These are phyloP conservation scores for Halenospora varia DNA, from an alignment of 495 filamentous ascomycete genomes.

Conservation along the genomic window DNA sequence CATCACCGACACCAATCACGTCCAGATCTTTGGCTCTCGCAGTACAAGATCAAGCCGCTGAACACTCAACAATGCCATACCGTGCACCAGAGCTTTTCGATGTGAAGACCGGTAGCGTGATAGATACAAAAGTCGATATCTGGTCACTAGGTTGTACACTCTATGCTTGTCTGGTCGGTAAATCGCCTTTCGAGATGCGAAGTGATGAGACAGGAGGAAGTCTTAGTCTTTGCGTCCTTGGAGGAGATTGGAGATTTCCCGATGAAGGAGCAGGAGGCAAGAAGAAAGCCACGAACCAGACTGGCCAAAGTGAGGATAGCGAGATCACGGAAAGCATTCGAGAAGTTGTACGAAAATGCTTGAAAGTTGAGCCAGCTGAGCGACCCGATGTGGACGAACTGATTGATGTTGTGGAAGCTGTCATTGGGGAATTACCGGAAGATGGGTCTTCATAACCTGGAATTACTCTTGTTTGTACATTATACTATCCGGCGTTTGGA, in stretches of 20 bases:
- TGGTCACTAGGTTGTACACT: slow-evolving; percentile 96
- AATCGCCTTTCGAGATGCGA: slow-evolving; percentile 93
- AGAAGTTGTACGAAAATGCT: slow-evolving; percentile 80
- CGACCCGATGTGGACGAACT: slow-evolving; percentile 87
- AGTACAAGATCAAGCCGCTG: slow-evolving; percentile 89
- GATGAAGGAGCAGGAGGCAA: slow-evolving; percentile 63
- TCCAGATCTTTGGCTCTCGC: slow-evolving; percentile 85
- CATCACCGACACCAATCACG: slow-evolving; percentile 88
- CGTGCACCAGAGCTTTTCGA: slow-evolving; percentile 97
- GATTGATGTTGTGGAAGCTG: slow-evolving; percentile 72
- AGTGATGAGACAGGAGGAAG: slow-evolving; percentile 94
- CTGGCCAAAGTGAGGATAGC: slow-evolving; percentile 27
- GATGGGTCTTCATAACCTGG: slow-evolving; percentile 29
- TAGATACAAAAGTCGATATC: slow-evolving; percentile 97
- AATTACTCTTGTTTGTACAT: not conserved
- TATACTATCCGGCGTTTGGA: not conserved
- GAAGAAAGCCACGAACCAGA: slow-evolving; percentile 35
- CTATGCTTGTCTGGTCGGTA: slow-evolving; percentile 92
- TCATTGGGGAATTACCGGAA: slow-evolving; percentile 70
- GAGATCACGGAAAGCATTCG: slow-evolving; percentile 72
- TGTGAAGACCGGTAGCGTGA: slow-evolving; percentile 85
- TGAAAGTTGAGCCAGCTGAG: slow-evolving; percentile 89
- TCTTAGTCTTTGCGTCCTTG: slow-evolving; percentile 84
- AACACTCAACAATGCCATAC: slow-evolving; percentile 98
- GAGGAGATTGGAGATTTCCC: slow-evolving; percentile 91